A percentile compares a stretch with the other conserved stretches of the same genome.
Conservation (phyloP, 306 rosid genomes). For the Vigna hirtella region DNA sequence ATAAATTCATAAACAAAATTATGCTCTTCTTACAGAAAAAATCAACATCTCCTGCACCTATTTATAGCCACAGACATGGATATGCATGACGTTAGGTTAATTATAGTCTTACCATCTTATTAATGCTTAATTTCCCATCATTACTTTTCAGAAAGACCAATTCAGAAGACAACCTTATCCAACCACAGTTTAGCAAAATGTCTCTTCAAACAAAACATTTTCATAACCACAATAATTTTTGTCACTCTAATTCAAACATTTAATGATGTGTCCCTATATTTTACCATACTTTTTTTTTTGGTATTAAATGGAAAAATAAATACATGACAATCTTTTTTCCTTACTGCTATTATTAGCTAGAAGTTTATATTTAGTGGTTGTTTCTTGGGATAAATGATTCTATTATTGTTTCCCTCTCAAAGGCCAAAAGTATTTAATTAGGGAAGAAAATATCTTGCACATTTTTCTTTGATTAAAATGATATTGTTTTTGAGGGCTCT, state of each 20-base stretch:
- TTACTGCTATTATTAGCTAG: too few relatives aligned
- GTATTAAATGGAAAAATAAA: too few relatives aligned
- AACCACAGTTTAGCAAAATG: too few relatives aligned
- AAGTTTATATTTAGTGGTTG: too few relatives aligned
- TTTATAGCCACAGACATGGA: neutral
- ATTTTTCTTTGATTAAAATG: neutral
- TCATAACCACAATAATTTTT: too few relatives aligned
- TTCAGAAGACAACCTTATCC: too few relatives aligned
- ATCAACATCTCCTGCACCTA: neutral
- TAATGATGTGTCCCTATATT: too few relatives aligned
- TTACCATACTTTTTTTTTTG: neutral
- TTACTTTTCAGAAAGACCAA: too few relatives aligned
- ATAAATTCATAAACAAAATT: neutral
- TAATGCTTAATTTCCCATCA: neutral
- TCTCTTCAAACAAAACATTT: too few relatives aligned
- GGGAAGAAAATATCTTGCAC: neutral
- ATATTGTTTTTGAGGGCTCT: constrained; percentile 2
- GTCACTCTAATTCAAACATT: too few relatives aligned
- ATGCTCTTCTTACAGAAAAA: constrained; percentile 41
- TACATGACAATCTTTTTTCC: too few relatives aligned
- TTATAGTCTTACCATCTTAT: neutral
- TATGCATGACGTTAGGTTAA: neutral
- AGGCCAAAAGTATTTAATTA: neutral
- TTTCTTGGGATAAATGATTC: neutral
- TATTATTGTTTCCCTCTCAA: neutral